phyloP scores from a whole-genome alignment of 768 basidiomycete species.

The Boletus rex-veris region DNA sequence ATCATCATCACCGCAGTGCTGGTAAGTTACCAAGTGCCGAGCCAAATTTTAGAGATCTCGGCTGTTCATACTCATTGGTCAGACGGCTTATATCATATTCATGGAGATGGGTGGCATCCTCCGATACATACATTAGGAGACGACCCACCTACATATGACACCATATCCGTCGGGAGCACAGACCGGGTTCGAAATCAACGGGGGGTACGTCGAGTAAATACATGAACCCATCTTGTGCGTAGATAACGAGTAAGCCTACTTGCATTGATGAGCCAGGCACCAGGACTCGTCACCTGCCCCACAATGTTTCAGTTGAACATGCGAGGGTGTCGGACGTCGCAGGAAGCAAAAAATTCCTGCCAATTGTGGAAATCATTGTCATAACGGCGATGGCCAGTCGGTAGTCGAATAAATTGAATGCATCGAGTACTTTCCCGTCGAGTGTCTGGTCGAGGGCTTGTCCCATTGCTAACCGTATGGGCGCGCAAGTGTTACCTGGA shows the following conservation, averaged over 20 bases:
- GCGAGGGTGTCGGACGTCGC: slow-evolving; percentile 1
- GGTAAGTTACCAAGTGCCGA: neutral
- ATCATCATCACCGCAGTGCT: neutral
- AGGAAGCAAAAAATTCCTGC: neutral
- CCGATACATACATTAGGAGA: slow-evolving; percentile 1
- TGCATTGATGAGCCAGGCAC: neutral
- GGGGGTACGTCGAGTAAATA: too few species aligned
- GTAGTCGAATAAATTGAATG: neutral
- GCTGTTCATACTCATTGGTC: neutral
- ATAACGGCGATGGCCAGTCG: neutral
- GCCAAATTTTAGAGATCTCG: neutral
- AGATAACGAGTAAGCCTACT: neutral
- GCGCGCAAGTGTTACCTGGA: slow-evolving; percentile 5
- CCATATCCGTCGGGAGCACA: neutral
- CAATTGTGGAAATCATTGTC: too few species aligned
- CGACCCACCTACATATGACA: neutral
- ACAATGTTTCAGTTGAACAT: slow-evolving; percentile 9
- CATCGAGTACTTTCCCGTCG: slow-evolving; percentile 1
- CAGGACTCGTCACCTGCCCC: neutral
- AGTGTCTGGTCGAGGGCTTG: neutral
- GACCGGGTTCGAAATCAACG: neutral
- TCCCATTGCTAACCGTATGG: neutral
- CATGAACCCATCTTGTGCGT: neutral
- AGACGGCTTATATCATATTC: slow-evolving; percentile 4
- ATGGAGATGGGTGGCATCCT: neutral